Evolutionary conservation across 1,284 basidiomycete genomes (phyloP).

Genomic region (Melampsora larici-populina): DNA sequence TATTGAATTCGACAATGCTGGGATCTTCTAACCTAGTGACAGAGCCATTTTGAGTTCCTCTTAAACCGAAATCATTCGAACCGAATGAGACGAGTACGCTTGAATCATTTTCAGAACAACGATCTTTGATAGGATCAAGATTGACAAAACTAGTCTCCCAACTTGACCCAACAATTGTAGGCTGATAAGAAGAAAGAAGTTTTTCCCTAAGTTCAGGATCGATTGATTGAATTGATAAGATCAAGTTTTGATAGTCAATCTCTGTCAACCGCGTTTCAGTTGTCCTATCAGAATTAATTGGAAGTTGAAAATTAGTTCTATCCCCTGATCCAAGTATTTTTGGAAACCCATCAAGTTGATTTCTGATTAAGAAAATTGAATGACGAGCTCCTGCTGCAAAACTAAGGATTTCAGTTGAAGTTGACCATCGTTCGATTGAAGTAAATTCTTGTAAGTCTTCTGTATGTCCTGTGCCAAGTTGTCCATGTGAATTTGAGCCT

Average conservation of each 20-base stretch:
- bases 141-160: conserved; percentile 38
- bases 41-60: neutral
- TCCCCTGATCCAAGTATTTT: conserved; percentile 9
- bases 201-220: neutral
- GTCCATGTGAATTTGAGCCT: conserved; percentile 31
- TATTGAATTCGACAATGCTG: neutral
- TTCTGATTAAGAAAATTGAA: conserved; percentile 14
- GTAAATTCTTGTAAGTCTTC: conserved; percentile 10
- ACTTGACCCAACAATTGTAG: neutral
- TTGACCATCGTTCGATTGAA: neutral
- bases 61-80: conserved; percentile 21
- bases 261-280: neutral
- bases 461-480: neutral
- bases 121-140: neutral
- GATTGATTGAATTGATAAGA: neutral
- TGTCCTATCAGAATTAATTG: neutral
- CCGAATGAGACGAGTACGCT: conserved; percentile 18
- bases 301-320: neutral
- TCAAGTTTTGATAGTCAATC: conserved; percentile 2
- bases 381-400: conserved; percentile 17
- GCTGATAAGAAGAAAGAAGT: conserved; percentile 10
- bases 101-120: neutral
- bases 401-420: neutral
- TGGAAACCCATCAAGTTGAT: neutral
- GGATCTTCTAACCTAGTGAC: neutral